Percentiles rank a stretch among this genome's conserved stretches.
Evolutionary conservation across 1,139 yeast genomes (phyloP).

Genomic region (Saccharomyces hybrid): DNA sequence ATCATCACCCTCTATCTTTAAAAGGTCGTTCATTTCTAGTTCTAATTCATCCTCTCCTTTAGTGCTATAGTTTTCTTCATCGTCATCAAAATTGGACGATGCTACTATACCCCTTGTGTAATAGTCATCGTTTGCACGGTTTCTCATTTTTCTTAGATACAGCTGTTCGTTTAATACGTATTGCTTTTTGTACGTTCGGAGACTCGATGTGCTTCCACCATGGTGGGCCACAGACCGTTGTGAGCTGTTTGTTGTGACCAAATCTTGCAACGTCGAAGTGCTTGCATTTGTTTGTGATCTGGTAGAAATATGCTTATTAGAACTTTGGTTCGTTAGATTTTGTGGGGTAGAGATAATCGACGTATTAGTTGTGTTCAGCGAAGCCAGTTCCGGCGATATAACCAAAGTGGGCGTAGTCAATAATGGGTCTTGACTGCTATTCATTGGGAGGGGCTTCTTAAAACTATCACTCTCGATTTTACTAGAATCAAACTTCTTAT

Average conservation of each 20-base stretch:
- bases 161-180: slow-evolving; percentile 55
- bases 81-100: slow-evolving; percentile 19
- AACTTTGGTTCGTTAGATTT: slow-evolving; percentile 4
- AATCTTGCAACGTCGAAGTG: slow-evolving; percentile 9
- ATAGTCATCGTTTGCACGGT: slow-evolving; percentile 61
- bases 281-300: slow-evolving; percentile 11
- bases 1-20: slow-evolving; percentile 15
- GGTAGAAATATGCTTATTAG: background rate
- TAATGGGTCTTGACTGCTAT: slow-evolving; percentile 8
- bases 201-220: slow-evolving; percentile 11
- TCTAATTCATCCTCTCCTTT: slow-evolving; percentile 22
- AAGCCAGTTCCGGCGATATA: slow-evolving; percentile 21
- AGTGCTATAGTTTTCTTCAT: slow-evolving; percentile 16
- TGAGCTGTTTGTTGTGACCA: background rate
- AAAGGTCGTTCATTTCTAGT: slow-evolving; percentile 27
- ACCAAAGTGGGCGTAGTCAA: slow-evolving; percentile 18
- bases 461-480: background rate
- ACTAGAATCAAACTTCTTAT: background rate
- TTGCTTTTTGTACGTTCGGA: slow-evolving; percentile 26
- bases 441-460: background rate
- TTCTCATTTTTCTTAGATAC: slow-evolving; percentile 56
- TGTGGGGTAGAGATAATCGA: slow-evolving; percentile 14
- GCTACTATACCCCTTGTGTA: slow-evolving; percentile 52
- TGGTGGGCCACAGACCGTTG: background rate
- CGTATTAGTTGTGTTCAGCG: slow-evolving; percentile 18